Percentiles rank a stretch among this genome's conserved stretches.
phyloP scores from a whole-genome alignment of 345 rosid species.

The Chamaenerion angustifolium region DNA sequence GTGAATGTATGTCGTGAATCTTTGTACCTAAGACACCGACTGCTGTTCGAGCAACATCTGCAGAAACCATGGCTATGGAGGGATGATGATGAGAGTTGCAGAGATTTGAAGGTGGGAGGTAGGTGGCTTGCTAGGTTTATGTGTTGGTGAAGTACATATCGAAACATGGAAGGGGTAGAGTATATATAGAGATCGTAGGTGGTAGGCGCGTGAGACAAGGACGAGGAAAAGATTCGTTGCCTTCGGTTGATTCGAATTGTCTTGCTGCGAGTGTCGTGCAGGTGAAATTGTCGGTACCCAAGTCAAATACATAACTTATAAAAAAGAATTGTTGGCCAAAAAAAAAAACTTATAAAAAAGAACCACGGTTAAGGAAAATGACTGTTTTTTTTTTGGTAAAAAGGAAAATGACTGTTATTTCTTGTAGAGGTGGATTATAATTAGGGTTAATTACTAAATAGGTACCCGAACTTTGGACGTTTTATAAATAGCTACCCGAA shows the following conservation, averaged over 20 bases:
- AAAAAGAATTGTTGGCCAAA: no score
- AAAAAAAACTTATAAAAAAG: no score
- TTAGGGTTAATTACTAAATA: no score
- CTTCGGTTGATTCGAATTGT: constrained; percentile 8
- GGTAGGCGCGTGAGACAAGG: constrained; percentile 1
- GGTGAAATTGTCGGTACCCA: no score
- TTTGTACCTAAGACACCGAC: constrained; percentile 51
- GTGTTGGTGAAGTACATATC: background rate
- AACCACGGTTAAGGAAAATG: no score
- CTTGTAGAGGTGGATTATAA: no score
- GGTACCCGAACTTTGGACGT: no score
- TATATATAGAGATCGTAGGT: constrained; percentile 3
- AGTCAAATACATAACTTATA: no score
- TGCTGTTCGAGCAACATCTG: constrained; percentile 28
- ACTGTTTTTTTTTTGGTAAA: no score
- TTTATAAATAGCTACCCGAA: no score
- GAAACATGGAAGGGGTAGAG: background rate
- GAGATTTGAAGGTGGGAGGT: background rate
- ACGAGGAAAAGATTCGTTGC: background rate
- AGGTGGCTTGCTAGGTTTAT: no score
- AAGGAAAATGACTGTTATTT: no score
- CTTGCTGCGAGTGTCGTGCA: background rate
- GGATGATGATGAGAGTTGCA: background rate
- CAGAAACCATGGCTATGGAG: constrained; percentile 32
- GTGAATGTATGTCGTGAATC: background rate